Evolutionary conservation across 2,329 filamentous ascomycete genomes (phyloP), one percentile per base, ranked within the genome.

Genomic region (Apiospora rasikravindrae): DNA sequence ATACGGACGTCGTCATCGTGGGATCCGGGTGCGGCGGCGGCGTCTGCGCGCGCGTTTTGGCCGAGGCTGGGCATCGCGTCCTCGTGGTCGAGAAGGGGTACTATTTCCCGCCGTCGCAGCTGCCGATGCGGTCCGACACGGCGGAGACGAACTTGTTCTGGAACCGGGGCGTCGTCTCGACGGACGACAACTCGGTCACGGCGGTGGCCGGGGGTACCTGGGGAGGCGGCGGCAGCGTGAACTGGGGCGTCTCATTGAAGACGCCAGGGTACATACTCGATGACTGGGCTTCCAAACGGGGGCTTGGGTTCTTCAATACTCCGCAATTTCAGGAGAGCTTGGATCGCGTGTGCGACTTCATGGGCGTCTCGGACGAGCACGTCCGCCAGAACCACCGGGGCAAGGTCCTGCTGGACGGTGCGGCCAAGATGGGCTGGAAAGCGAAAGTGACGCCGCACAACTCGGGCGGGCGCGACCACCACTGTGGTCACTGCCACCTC

Each of bases 221-320:
- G 87, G 92, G 92, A n/a, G 92, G 92, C 19, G 92, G 92, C 29
- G 92, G 92, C 7, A 92, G 90, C 0, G 81, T 94, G 71, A 94
- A 94, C 77, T 94, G 92, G 92, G 89, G 81, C 68, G 83, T 81
- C 10, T 79, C 78, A 69, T 77, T 84, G 26, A 81, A 81, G 69
- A 91, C 91, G 0, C 91, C 92, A 76, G 87, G 85, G 4, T 91
- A 86, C 74, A 91, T 94, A 0, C 87, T 92, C 4, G 83, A 88
- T 74, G 91, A 94, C 80, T 94, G 92, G 92, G 88, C 90, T 0
- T 81, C 84, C 67, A 77, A 80, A 19, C 49, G 67, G 8, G 89
- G 90, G 0, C 81, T 94, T 2, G 85, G 86, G 0, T 90, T 93
- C 76, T 94, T 94, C 77, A 89, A 87, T 0, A 90, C 89, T 0